Percentiles rank a stretch among this genome's conserved stretches.
Evolutionary conservation across 2,329 filamentous ascomycete genomes (phyloP).

Genomic region (Zymoseptoria pseudotritici): DNA sequence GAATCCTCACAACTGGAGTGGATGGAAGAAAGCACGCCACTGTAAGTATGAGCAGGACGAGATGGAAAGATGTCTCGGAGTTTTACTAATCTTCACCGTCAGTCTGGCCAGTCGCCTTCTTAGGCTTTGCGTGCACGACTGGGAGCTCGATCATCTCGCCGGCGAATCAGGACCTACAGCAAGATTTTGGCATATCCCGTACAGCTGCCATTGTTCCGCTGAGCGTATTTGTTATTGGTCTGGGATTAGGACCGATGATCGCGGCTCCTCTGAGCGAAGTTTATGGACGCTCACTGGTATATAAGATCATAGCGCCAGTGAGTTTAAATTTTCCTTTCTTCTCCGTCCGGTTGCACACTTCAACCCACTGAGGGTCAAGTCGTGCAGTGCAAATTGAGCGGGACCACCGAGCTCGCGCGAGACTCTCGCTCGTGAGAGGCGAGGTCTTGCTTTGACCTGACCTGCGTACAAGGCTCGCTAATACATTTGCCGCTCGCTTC

Average conservation of each 20-base stretch:
- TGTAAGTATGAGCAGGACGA: background rate
- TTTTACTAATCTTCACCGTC: background rate
- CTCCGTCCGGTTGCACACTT: no score
- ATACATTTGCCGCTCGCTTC: constrained; percentile 35
- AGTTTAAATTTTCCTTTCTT: background rate
- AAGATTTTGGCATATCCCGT: constrained; percentile 46
- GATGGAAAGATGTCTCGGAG: background rate
- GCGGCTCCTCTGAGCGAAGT: constrained; percentile 32
- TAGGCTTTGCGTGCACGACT: constrained; percentile 21
- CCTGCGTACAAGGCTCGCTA: constrained; percentile 59
- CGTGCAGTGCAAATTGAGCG: no score
- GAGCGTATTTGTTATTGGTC: constrained; percentile 49
- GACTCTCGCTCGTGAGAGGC: constrained; percentile 8
- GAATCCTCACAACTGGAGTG: constrained; percentile 16
- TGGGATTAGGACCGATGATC: constrained; percentile 60
- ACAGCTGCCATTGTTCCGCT: constrained; percentile 53
- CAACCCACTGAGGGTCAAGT: no score
- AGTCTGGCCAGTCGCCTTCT: constrained; percentile 12
- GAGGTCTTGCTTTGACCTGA: constrained; percentile 52
- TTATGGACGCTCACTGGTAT: constrained; percentile 30
- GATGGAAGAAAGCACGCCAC: constrained; percentile 4
- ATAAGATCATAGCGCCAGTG: constrained; percentile 28
- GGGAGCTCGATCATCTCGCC: constrained; percentile 21
- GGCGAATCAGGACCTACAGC: constrained; percentile 14
- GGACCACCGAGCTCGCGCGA: no score